Evolutionary conservation across 139 green algal genomes (phyloP).

Genomic region (Tetraselmis striata): DNA sequence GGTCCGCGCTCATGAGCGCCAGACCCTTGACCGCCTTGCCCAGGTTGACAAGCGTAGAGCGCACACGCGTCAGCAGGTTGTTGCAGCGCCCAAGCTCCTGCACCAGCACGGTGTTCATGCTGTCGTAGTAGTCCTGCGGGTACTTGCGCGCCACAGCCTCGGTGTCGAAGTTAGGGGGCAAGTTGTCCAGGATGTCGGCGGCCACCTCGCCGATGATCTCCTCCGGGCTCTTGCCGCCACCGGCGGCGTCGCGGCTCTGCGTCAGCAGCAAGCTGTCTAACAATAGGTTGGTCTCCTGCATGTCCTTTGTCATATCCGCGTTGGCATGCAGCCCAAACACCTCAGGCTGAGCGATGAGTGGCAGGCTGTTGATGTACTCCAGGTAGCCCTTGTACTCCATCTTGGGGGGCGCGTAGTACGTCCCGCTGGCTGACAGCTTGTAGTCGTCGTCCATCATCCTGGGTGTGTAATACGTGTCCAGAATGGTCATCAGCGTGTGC

Average conservation of each 20-base stretch:
- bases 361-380: constrained; percentile 63
- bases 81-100: constrained; percentile 77
- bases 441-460: constrained; percentile 33
- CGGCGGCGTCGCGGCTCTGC: constrained; percentile 23
- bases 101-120: constrained; percentile 69
- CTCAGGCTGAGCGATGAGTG: constrained; percentile 47
- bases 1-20: constrained; percentile 67
- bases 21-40: constrained; percentile 69
- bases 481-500: constrained; percentile 63
- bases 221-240: constrained; percentile 18
- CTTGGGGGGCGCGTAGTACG: constrained; percentile 45
- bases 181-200: constrained; percentile 23
- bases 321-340: constrained; percentile 73
- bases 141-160: constrained; percentile 51
- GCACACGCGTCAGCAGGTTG: constrained; percentile 50
- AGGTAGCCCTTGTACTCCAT: constrained; percentile 55
- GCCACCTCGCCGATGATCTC: constrained; percentile 21
- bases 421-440: constrained; percentile 40
- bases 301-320: constrained; percentile 68
- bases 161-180: constrained; percentile 38
- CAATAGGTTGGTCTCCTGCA: constrained; percentile 32
- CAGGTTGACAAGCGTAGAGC: constrained; percentile 49
- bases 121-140: constrained; percentile 70
- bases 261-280: constrained; percentile 31
- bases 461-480: constrained; percentile 55